Conservation (phyloP, 2,329 filamentous ascomycete species). For the Paramyrothecium roridum region DNA sequence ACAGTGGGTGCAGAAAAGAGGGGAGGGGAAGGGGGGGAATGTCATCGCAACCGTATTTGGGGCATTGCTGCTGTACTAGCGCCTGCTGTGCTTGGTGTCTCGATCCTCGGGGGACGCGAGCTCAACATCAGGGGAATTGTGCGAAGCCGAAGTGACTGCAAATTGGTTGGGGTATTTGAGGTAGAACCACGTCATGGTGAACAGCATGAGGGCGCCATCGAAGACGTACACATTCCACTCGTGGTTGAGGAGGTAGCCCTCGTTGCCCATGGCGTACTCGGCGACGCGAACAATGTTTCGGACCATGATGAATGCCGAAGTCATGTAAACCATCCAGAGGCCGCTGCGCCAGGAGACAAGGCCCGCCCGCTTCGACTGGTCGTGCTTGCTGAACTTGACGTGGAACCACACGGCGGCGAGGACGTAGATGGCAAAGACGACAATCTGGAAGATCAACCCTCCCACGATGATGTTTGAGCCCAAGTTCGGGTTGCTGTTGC, state of each 20-base stretch:
- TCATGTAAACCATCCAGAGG: slow-evolving; percentile 30
- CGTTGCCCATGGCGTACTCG: slow-evolving; percentile 39
- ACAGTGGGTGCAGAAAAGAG: no score
- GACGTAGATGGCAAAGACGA: slow-evolving; percentile 52
- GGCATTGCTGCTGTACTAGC: no score
- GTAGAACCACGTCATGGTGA: slow-evolving; percentile 14
- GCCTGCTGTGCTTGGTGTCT: no score
- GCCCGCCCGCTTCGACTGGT: neutral
- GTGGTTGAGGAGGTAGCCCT: slow-evolving; percentile 31
- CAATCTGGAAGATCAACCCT: slow-evolving; percentile 53
- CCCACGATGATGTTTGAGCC: slow-evolving; percentile 47
- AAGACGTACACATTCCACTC: slow-evolving; percentile 39
- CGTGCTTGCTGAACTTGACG: slow-evolving; percentile 6
- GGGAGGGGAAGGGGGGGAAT: no score
- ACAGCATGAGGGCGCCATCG: slow-evolving; percentile 36
- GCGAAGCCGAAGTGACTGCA: no score
- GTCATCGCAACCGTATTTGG: no score
- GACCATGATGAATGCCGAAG: slow-evolving; percentile 34
- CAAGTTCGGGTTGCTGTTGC: slow-evolving; percentile 16
- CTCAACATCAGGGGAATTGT: no score
- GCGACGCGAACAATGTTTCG: slow-evolving; percentile 40
- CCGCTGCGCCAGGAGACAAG: slow-evolving; percentile 28
- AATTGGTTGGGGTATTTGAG: slow-evolving; percentile 11
- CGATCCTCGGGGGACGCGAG: no score
- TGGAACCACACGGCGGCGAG: slow-evolving; percentile 42